phyloP scores from a whole-genome alignment of 2,329 filamentous ascomycete genomes.

The Boeremia lycopersici region DNA sequence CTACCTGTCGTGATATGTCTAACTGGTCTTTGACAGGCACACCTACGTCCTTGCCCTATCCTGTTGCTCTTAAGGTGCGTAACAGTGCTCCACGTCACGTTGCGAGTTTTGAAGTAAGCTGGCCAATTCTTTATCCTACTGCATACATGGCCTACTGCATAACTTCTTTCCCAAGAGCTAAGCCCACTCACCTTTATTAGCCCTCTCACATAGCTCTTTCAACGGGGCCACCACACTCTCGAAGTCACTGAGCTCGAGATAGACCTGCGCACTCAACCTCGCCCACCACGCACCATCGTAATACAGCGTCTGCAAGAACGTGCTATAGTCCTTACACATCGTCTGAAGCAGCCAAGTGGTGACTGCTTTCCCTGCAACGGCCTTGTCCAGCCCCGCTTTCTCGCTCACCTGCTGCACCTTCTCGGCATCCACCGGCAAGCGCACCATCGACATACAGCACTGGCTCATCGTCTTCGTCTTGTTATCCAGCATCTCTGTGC shows the following conservation, averaged over 20 bases:
- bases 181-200: conserved; percentile 53
- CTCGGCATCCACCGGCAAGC: conserved; percentile 65
- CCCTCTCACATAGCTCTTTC: conserved; percentile 61
- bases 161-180: not conserved
- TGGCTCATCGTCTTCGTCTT: conserved; percentile 63
- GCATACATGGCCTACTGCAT: not conserved
- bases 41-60: too few species aligned
- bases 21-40: too few species aligned
- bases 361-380: conserved; percentile 35
- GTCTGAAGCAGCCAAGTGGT: conserved; percentile 50
- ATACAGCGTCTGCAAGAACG: conserved; percentile 70
- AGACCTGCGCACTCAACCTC: conserved; percentile 80
- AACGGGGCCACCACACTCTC: conserved; percentile 68
- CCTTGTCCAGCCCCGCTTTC: conserved; percentile 25
- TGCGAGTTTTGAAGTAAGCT: not conserved
- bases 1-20: not conserved
- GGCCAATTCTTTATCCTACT: not conserved
- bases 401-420: conserved; percentile 32
- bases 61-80: not conserved
- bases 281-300: conserved; percentile 71
- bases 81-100: not conserved
- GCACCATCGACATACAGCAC: conserved; percentile 75
- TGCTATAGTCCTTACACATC: conserved; percentile 66
- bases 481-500: conserved; percentile 76
- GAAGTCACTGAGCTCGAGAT: conserved; percentile 81